These are phyloP conservation scores for Hypomontagnella submonticulosa DNA, from an alignment of 495 filamentous ascomycete species.

Conservation along the genomic window DNA sequence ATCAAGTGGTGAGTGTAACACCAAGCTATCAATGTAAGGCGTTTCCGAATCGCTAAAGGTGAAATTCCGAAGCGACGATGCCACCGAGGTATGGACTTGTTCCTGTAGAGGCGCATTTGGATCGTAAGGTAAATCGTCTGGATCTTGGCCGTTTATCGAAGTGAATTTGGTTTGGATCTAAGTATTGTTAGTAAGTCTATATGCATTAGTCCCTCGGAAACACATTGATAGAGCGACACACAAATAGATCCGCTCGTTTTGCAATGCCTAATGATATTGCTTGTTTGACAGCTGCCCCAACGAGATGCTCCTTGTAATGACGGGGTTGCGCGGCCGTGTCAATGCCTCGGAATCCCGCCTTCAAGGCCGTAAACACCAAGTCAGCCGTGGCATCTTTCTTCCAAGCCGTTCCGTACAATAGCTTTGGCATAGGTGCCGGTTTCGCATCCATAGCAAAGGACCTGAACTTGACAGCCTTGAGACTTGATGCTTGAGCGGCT, in stretches of 20 bases:
- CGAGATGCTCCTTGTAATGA: slow-evolving; percentile 81
- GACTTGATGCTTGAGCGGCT: not conserved
- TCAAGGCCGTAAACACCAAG: slow-evolving; percentile 75
- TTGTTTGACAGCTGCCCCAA: slow-evolving; percentile 70
- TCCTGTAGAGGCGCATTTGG: slow-evolving; percentile 60
- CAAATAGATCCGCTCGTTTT: slow-evolving; percentile 69
- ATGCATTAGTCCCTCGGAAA: not conserved
- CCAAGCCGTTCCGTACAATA: slow-evolving; percentile 91
- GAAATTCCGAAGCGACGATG: slow-evolving; percentile 76
- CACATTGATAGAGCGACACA: slow-evolving; percentile 47
- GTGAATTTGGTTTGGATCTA: slow-evolving; percentile 89
- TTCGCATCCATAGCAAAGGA: slow-evolving; percentile 22
- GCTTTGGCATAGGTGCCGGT: slow-evolving; percentile 58
- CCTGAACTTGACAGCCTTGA: not conserved
- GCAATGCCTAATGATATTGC: slow-evolving; percentile 68
- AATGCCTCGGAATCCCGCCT: slow-evolving; percentile 75
- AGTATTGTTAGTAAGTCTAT: slow-evolving; percentile 27
- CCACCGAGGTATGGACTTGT: slow-evolving; percentile 73
- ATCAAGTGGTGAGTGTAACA: slow-evolving; percentile 76
- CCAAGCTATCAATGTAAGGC: slow-evolving; percentile 75
- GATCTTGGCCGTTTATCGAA: slow-evolving; percentile 68
- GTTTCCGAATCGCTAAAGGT: slow-evolving; percentile 50
- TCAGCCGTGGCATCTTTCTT: slow-evolving; percentile 76
- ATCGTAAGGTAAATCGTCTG: slow-evolving; percentile 69
- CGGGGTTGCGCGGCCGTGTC: slow-evolving; percentile 84